These are phyloP conservation scores for Xylariaceae sp. DNA, from an alignment of 2,329 filamentous ascomycete genomes.

Conservation along the genomic window DNA sequence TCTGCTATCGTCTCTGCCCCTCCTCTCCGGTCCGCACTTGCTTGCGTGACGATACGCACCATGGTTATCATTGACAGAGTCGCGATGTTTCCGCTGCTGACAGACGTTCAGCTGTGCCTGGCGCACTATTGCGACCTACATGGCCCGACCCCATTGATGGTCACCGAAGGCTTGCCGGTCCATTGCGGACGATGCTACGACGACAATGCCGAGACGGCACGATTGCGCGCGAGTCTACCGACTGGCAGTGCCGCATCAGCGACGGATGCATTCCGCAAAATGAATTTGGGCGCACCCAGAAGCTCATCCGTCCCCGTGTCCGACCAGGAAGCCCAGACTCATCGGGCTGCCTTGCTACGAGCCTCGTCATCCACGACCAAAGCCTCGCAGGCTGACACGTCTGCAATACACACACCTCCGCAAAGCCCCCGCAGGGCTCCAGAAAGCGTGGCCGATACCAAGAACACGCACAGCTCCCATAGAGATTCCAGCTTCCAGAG, in stretches of 20 bases:
- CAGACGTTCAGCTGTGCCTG: constrained; percentile 57
- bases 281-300: constrained; percentile 41
- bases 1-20: neutral
- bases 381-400: constrained; percentile 24
- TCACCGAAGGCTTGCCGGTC: constrained; percentile 62
- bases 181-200: constrained; percentile 57
- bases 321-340: constrained; percentile 42
- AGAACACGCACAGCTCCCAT: constrained; percentile 29
- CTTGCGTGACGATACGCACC: neutral
- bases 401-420: constrained; percentile 54
- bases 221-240: constrained; percentile 39
- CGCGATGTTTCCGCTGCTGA: constrained; percentile 32
- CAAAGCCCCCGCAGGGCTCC: constrained; percentile 48
- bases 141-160: constrained; percentile 66
- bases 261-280: constrained; percentile 44
- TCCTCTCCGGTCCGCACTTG: neutral
- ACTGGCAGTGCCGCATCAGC: constrained; percentile 37
- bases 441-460: constrained; percentile 25
- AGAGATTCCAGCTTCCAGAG: constrained; percentile 58
- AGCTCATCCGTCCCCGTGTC: constrained; percentile 41
- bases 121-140: constrained; percentile 69
- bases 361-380: constrained; percentile 29
- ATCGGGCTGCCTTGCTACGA: constrained; percentile 40
- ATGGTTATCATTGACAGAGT: constrained; percentile 24
- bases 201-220: constrained; percentile 27